Percentiles rank a stretch among this genome's conserved stretches.
phyloP scores from a whole-genome alignment of 306 rosid species.

The Fragaria iinumae region DNA sequence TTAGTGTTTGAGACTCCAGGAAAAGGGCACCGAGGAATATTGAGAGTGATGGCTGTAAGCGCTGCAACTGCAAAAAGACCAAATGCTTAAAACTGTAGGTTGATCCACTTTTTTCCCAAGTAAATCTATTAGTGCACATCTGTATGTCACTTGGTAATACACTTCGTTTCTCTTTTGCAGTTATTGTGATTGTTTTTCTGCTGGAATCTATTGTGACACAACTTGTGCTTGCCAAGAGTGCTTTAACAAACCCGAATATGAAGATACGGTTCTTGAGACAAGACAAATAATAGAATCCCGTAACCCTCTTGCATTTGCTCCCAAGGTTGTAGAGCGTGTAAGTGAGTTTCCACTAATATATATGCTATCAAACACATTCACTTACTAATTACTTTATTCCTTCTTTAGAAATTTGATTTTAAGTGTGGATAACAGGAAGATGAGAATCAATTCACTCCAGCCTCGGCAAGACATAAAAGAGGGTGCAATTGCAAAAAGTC shows the following conservation, averaged over 20 bases:
- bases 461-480: constrained; percentile 66
- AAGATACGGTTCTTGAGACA: constrained; percentile 41
- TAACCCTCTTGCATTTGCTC: constrained; percentile 67
- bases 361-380: constrained; percentile 32
- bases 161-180: constrained; percentile 35
- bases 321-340: constrained; percentile 43
- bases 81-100: constrained; percentile 82
- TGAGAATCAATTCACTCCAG: constrained; percentile 41
- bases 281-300: constrained; percentile 49
- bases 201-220: constrained; percentile 49
- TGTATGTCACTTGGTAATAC: constrained; percentile 16
- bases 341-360: constrained; percentile 33
- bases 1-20: constrained; percentile 40
- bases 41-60: constrained; percentile 43
- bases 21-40: constrained; percentile 30
- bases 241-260: constrained; percentile 48
- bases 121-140: not conserved
- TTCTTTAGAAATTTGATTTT: constrained; percentile 16
- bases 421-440: constrained; percentile 42
- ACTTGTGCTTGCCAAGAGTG: constrained; percentile 67
- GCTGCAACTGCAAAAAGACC: constrained; percentile 68
- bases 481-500: constrained; percentile 84
- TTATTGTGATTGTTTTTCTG: constrained; percentile 76
- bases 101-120: constrained; percentile 13
- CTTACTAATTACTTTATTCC: not conserved